Conservation (phyloP, 176 grass and related monocot species). For the Oryza nivara region DNA sequence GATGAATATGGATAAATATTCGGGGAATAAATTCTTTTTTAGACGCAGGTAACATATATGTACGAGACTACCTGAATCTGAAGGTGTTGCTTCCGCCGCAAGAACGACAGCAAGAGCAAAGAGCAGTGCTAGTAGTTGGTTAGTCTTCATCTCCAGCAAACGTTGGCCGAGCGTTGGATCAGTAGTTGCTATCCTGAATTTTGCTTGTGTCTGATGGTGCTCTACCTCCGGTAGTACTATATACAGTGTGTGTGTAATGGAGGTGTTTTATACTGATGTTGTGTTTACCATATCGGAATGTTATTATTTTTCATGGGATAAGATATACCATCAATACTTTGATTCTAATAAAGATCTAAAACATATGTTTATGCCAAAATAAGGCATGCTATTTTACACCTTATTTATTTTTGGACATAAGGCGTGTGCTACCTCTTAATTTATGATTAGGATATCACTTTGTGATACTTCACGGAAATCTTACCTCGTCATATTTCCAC, state of each 20-base stretch:
- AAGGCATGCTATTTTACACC: not conserved
- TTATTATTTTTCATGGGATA: not conserved
- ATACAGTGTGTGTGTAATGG: not conserved
- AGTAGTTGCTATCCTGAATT: not conserved
- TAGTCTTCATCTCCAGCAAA: not conserved
- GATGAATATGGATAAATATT: no score
- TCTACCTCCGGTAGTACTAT: not conserved
- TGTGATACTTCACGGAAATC: no score
- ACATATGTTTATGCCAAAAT: not conserved
- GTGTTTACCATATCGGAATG: not conserved
- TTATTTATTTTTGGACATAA: no score
- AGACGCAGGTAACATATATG: no score
- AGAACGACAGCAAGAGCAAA: not conserved
- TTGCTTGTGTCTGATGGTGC: not conserved
- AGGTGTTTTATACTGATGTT: not conserved
- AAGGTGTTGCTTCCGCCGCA: not conserved
- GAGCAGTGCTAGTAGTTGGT: not conserved
- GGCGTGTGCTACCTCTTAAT: no score
- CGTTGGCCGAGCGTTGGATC: not conserved
- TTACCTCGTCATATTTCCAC: no score
- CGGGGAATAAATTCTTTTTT: no score
- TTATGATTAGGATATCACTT: no score
- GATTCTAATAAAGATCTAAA: not conserved
- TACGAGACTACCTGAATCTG: not conserved
- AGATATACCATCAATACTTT: not conserved